A percentile compares a stretch with the other conserved stretches of the same genome.
Conservation (phyloP, 352 stramenopile genomes). For the Poterioochromonas sp. region DNA sequence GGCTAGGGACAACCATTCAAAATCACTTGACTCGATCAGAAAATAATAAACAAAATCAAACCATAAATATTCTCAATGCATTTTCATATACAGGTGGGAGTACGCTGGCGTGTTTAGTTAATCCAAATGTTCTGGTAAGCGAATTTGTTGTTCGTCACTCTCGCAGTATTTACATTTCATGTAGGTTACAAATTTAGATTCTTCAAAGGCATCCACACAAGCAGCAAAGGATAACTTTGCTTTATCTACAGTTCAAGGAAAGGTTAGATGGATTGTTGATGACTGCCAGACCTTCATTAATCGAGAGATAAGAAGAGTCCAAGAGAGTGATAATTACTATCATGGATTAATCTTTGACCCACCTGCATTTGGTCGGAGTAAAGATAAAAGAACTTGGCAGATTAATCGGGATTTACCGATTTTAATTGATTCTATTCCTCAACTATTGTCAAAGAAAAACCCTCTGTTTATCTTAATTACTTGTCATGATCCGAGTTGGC, state of each 20-base stretch:
- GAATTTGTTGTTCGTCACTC: background rate
- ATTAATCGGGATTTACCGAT: background rate
- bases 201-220: background rate
- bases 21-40: background rate
- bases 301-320: background rate
- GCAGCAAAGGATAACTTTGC: background rate
- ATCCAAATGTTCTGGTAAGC: background rate
- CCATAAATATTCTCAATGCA: background rate
- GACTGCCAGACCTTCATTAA: slow-evolving; percentile 1
- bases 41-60: background rate
- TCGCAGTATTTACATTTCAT: background rate
- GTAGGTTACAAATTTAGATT: slow-evolving; percentile 1
- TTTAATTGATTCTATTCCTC: background rate
- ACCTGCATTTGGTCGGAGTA: slow-evolving; percentile 5
- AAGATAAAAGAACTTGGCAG: background rate
- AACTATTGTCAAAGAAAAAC: background rate
- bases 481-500: slow-evolving; percentile 6
- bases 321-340: background rate
- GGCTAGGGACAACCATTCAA: background rate
- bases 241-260: background rate
- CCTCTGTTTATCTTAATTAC: background rate
- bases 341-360: slow-evolving; percentile 22
- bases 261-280: background rate
- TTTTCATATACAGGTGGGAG: background rate
- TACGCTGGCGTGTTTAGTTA: background rate